These are phyloP conservation scores for Camelina laxa DNA, from an alignment of 345 rosid genomes.

Conservation along the genomic window DNA sequence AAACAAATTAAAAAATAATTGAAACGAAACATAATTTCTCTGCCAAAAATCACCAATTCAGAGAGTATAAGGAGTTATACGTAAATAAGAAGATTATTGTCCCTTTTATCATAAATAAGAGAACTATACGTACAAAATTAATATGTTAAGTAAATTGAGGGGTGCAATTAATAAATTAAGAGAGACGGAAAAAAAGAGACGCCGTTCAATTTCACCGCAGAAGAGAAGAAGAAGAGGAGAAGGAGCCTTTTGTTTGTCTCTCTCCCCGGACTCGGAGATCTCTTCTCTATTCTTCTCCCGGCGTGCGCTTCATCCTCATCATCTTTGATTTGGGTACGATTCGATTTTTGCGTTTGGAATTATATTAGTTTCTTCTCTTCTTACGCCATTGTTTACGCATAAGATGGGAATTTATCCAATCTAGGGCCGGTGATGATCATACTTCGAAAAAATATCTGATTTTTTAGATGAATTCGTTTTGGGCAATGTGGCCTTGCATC, in stretches of 20 bases:
- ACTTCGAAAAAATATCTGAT: conserved; percentile 1
- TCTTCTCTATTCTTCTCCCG: conserved; percentile 9
- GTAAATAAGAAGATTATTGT: background rate
- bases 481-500: background rate
- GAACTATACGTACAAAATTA: background rate
- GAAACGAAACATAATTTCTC: background rate
- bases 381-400: conserved; percentile 9
- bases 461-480: background rate
- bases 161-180: background rate
- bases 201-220: conserved; percentile 39
- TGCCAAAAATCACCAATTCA: background rate
- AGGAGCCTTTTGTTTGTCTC: conserved; percentile 14
- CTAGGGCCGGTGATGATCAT: conserved; percentile 30
- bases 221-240: background rate
- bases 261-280: conserved; percentile 36
- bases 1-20: too few species aligned
- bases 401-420: background rate
- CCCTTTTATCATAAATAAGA: background rate
- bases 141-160: background rate
- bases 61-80: background rate
- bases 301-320: conserved; percentile 26
- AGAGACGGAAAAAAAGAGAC: conserved; percentile 39
- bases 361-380: conserved; percentile 2
- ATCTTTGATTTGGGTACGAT: conserved; percentile 25
- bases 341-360: background rate